phyloP scores from a whole-genome alignment of 139 green algal genomes.

The Parachlorella kessleri region DNA sequence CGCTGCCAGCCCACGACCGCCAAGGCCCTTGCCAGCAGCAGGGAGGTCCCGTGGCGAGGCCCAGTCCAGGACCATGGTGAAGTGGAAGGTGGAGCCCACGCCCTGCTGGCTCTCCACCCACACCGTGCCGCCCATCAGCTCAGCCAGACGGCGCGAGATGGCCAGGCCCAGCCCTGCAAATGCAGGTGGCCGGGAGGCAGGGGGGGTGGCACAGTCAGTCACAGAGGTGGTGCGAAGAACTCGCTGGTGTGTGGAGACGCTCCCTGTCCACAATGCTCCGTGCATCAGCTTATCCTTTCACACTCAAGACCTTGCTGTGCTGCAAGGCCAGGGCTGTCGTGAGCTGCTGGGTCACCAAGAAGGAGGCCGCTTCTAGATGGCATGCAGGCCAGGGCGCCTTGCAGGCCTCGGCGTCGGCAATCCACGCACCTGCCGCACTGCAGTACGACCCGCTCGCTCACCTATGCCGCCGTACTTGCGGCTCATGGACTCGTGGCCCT shows the following conservation, averaged over 20 bases:
- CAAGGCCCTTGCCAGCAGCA: background rate
- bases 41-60: background rate
- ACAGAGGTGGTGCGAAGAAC: background rate
- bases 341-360: too few relatives aligned
- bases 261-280: too few relatives aligned
- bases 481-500: constrained; percentile 40
- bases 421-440: too few relatives aligned
- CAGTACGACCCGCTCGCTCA: too few relatives aligned
- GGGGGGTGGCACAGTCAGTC: constrained; percentile 13
- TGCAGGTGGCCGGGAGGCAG: background rate
- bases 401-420: too few relatives aligned
- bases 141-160: constrained; percentile 56
- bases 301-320: too few relatives aligned
- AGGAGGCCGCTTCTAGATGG: too few relatives aligned
- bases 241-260: too few relatives aligned
- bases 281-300: too few relatives aligned
- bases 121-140: constrained; percentile 67
- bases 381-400: too few relatives aligned
- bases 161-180: constrained; percentile 65
- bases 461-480: constrained; percentile 62
- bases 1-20: background rate
- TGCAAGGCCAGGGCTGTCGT: too few relatives aligned
- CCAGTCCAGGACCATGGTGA: constrained; percentile 51
- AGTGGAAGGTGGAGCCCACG: constrained; percentile 63
- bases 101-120: constrained; percentile 53